Base-by-base conservation (phyloP, 371 early-diverging fungal species). In the Nematocida ironsii region DNA sequence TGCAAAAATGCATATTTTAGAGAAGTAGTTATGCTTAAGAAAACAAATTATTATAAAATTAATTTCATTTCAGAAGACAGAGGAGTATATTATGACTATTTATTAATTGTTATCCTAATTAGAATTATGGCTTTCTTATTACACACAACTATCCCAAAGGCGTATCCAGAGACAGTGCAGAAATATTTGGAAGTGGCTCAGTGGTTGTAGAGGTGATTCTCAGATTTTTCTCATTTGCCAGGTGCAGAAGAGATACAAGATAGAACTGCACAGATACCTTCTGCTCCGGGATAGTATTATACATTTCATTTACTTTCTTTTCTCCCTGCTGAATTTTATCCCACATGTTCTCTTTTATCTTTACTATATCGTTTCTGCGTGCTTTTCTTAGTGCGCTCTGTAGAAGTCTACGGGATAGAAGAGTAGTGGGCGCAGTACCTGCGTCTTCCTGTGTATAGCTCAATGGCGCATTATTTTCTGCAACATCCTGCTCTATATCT, bases 211-310 rank as follows among this genome's bases (percentile, higher is more conserved):
- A 40, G 23, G 45, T 33, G 16, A 75, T 75, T 13, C 68, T 5
- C 13, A 78, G 67, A 45, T 83, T 83, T 45, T 74, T 88, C 72
- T 86, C 86, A 82, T 85, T 85, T 56, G 86, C 86, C 47, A 88
- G 62, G 67, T 86, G 86, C 20, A 88, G 85, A 40, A 88, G 82
- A 52, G 84, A 82, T 9, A 88, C 83, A 20, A 88, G 55, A 72
- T 85, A 86, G 71, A 85, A 82, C 64, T 86, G 88, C 27, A 83
- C 57, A 52, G 85, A 84, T 45, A 88, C 86, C 56, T 88, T 83
- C 72, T 88, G 44, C 54, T 71, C 71, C 42, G 70, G 7, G 13
- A 78, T 39, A 47, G 47, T 44, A 7, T n/a, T 47, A 48, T 78
- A 78, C 20, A 78, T 78, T n/a, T 47, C 42, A 4, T 78, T 58